Evolutionary conservation across 2,329 filamentous ascomycete genomes (phyloP).

Genomic region (Podosphaera xanthii): DNA sequence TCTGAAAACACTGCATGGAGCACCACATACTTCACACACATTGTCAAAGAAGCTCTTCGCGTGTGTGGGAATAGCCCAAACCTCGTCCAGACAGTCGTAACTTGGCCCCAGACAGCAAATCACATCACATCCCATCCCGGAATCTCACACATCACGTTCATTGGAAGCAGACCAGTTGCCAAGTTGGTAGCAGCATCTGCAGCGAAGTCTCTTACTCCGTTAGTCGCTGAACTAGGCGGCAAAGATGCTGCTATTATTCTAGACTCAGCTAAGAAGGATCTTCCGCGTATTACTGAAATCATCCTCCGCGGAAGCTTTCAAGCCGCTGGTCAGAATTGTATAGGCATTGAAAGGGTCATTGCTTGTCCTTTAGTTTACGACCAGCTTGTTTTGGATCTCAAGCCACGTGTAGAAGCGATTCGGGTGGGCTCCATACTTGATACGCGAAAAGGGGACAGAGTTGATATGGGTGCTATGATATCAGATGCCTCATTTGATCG

Average conservation of each 20-base stretch:
- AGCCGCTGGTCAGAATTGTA: constrained; percentile 89
- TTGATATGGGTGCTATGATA: constrained; percentile 79
- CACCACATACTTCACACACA: constrained; percentile 54
- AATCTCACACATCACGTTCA: constrained; percentile 84
- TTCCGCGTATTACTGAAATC: constrained; percentile 55
- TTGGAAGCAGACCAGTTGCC: constrained; percentile 70
- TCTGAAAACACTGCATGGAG: constrained; percentile 95
- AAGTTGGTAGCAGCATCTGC: constrained; percentile 74
- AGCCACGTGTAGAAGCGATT: constrained; percentile 49
- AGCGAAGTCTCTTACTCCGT: constrained; percentile 63
- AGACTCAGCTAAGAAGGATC: constrained; percentile 41
- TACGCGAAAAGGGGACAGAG: constrained; percentile 21
- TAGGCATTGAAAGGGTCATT: constrained; percentile 86
- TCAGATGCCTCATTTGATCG: constrained; percentile 52
- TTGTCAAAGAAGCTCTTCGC: constrained; percentile 55
- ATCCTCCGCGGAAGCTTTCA: constrained; percentile 88
- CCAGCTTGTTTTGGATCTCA: constrained; percentile 43
- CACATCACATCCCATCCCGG: constrained; percentile 66
- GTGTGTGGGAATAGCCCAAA: constrained; percentile 66
- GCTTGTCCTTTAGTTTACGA: constrained; percentile 57
- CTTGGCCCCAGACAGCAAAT: constrained; percentile 65
- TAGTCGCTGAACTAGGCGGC: constrained; percentile 79
- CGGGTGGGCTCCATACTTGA: constrained; percentile 50
- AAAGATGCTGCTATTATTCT: constrained; percentile 85
- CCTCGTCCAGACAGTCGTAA: constrained; percentile 65